Conservation (phyloP, 2,329 filamentous ascomycete species). For the Ophiostoma sp. region DNA sequence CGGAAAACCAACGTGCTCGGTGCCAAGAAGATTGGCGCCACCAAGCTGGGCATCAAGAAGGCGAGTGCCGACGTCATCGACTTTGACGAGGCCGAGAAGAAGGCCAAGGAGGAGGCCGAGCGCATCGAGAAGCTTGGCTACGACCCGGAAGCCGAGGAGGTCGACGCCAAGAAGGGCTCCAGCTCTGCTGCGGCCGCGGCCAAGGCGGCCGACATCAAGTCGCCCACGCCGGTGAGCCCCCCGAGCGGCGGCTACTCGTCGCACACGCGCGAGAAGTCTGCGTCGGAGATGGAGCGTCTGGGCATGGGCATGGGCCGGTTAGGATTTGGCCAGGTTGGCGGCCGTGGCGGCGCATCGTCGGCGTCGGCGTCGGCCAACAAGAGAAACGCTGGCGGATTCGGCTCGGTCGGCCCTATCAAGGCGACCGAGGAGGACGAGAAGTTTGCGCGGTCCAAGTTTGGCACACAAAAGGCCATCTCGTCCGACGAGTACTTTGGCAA, state of each 20-base stretch:
- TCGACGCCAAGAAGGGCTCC: slow-evolving; percentile 39
- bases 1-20: slow-evolving; percentile 83
- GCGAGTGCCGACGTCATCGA: slow-evolving; percentile 74
- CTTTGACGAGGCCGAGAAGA: slow-evolving; percentile 95
- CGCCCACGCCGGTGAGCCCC: slow-evolving; percentile 72
- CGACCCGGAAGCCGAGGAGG: slow-evolving; percentile 80
- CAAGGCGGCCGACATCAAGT: slow-evolving; percentile 44
- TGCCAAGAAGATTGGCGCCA: slow-evolving; percentile 63
- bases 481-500: slow-evolving; percentile 98
- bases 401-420: slow-evolving; percentile 72
- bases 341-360: slow-evolving; percentile 36
- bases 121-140: slow-evolving; percentile 93
- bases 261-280: slow-evolving; percentile 55
- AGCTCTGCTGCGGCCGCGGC: slow-evolving; percentile 34
- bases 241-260: slow-evolving; percentile 53
- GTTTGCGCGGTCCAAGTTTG: slow-evolving; percentile 85
- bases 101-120: slow-evolving; percentile 95
- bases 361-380: slow-evolving; percentile 40
- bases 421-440: slow-evolving; percentile 66
- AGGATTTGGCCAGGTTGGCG: slow-evolving; percentile 81
- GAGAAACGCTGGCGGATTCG: slow-evolving; percentile 80
- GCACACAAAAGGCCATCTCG: slow-evolving; percentile 88
- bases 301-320: slow-evolving; percentile 83
- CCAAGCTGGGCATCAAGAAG: slow-evolving; percentile 89
- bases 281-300: slow-evolving; percentile 77